Percentiles rank a stretch among this genome's conserved stretches.
Evolutionary conservation across 2,329 filamentous ascomycete species (phyloP).

Genomic region (Fusarium continuum): DNA sequence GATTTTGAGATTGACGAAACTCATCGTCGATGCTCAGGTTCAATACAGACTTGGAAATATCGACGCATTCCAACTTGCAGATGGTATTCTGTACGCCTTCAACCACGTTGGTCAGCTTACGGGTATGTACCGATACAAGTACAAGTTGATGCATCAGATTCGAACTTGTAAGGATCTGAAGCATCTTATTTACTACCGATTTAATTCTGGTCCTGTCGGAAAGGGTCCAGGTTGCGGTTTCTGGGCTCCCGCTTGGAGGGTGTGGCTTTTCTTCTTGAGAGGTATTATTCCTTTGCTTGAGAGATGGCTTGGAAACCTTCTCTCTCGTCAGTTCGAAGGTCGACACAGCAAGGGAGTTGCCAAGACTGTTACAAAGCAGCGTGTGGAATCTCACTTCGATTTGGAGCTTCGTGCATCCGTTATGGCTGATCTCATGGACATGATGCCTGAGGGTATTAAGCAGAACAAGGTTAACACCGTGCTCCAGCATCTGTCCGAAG

Average conservation of each 20-base stretch:
- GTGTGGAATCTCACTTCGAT: conserved; percentile 98
- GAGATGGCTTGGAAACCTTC: conserved; percentile 94
- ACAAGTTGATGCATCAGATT: conserved; percentile 99
- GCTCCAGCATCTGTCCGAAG: conserved; percentile 94
- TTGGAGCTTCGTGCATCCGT: conserved; percentile 96
- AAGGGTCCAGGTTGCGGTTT: conserved; percentile 98
- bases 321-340: conserved; percentile 97
- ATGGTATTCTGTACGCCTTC: conserved; percentile 99
- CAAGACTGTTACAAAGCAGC: conserved; percentile 98
- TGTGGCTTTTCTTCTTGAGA: conserved; percentile 99
- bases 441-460: conserved; percentile 99
- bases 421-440: conserved; percentile 99
- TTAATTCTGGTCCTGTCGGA: conserved; percentile 95
- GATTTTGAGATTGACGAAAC: conserved; percentile 92
- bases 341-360: conserved; percentile 98
- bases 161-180: conserved; percentile 98
- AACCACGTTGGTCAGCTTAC: conserved; percentile 98
- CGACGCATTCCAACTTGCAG: conserved; percentile 96
- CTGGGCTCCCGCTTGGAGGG: conserved; percentile 98
- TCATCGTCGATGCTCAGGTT: conserved; percentile 98
- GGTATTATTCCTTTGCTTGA: conserved; percentile 97
- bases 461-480: conserved; percentile 99
- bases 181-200: conserved; percentile 98
- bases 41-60: conserved; percentile 98
- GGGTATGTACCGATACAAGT: conserved; percentile 99